phyloP scores from a whole-genome alignment of 306 rosid genomes.

The Citrullus colocynthis region DNA sequence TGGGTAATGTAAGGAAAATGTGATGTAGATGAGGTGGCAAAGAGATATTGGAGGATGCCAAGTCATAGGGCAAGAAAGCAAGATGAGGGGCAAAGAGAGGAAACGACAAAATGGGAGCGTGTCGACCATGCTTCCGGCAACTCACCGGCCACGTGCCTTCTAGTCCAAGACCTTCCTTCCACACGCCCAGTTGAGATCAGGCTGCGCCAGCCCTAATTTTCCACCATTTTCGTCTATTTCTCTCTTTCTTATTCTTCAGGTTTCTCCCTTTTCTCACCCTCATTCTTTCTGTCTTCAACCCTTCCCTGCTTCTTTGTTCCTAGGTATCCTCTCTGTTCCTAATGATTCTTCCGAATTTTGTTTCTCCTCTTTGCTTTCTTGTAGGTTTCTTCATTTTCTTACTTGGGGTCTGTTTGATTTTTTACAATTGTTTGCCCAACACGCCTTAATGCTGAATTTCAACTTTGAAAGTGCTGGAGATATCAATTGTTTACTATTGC shows the following conservation, averaged over 20 bases:
- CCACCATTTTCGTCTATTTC: not conserved
- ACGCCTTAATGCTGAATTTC: not conserved
- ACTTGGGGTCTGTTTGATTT: not conserved
- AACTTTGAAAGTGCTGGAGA: not conserved
- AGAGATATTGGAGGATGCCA: not conserved
- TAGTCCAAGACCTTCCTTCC: not conserved
- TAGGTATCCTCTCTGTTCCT: not conserved
- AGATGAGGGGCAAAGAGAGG: not conserved
- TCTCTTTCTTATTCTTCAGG: not conserved
- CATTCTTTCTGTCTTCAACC: not conserved
- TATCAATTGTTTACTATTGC: no score
- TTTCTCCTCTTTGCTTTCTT: not conserved
- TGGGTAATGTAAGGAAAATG: no score
- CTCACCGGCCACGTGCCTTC: conserved; percentile 8
- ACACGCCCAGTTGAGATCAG: not conserved
- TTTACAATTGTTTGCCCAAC: not conserved
- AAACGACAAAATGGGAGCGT: conserved; percentile 3
- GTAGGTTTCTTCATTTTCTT: not conserved
- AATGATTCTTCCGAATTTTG: not conserved
- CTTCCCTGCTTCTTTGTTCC: not conserved
- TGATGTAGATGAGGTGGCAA: not conserved
- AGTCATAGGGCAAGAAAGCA: not conserved
- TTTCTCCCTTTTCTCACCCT: not conserved
- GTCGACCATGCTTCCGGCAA: not conserved
- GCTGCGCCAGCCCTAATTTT: not conserved